Percentiles rank a stretch among this genome's conserved stretches.
Conservation (phyloP, 2,329 filamentous ascomycete species). For the Aureobasidium pullulans region DNA sequence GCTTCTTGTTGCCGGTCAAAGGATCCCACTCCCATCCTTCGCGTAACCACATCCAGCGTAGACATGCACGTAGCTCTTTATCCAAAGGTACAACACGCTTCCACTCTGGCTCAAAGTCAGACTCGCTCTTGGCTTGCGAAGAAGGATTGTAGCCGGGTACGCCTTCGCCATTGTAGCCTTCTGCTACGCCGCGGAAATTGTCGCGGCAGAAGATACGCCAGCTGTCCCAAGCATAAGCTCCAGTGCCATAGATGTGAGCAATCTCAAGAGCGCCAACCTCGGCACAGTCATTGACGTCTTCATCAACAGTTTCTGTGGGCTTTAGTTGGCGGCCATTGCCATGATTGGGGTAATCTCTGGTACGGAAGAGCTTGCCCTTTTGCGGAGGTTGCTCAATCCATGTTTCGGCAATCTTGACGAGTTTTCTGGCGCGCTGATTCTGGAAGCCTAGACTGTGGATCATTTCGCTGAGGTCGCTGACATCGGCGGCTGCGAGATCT, state of each 20-base stretch:
- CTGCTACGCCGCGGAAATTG: constrained; percentile 57
- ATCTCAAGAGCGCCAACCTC: constrained; percentile 67
- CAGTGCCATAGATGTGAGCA: constrained; percentile 69
- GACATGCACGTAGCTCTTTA: constrained; percentile 80
- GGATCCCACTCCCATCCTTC: constrained; percentile 80
- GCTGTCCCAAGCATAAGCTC: constrained; percentile 76
- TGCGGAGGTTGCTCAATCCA: constrained; percentile 61
- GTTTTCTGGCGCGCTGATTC: constrained; percentile 56
- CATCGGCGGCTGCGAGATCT: constrained; percentile 52
- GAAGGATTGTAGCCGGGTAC: constrained; percentile 25
- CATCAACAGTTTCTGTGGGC: constrained; percentile 40
- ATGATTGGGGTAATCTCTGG: constrained; percentile 47
- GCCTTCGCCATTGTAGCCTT: constrained; percentile 57
- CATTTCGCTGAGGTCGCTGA: constrained; percentile 51
- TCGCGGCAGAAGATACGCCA: constrained; percentile 94
- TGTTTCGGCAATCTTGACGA: constrained; percentile 61
- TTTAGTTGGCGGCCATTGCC: constrained; percentile 44
- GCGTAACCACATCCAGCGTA: constrained; percentile 87
- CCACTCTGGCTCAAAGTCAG: constrained; percentile 74
- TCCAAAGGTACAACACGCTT: constrained; percentile 75
- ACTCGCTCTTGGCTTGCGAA: constrained; percentile 22
- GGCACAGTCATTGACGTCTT: constrained; percentile 32
- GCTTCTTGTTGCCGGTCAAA: constrained; percentile 55
- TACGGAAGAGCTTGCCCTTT: constrained; percentile 50
- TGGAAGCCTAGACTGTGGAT: constrained; percentile 67